These are phyloP conservation scores for Colletotrichum noveboracense DNA, from an alignment of 2,329 filamentous ascomycete genomes.

Conservation along the genomic window DNA sequence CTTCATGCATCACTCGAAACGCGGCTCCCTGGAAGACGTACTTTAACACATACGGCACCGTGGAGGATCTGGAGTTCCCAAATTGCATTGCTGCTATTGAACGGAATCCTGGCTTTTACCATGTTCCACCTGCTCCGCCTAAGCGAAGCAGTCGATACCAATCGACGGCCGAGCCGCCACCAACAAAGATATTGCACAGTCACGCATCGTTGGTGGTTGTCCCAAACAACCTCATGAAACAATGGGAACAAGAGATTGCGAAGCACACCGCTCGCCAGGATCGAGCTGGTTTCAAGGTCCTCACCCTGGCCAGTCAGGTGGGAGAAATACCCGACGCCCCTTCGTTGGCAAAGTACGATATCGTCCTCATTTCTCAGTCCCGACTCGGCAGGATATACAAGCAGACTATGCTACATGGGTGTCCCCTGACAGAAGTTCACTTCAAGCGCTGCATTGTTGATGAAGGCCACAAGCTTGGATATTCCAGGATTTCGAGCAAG, in stretches of 20 bases:
- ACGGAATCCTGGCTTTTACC: slow-evolving; percentile 64
- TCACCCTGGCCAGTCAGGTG: slow-evolving; percentile 61
- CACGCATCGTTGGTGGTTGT: slow-evolving; percentile 79
- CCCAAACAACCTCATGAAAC: slow-evolving; percentile 80
- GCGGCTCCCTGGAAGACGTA: slow-evolving; percentile 74
- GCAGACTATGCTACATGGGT: slow-evolving; percentile 44
- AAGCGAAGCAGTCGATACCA: slow-evolving; percentile 25
- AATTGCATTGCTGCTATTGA: slow-evolving; percentile 62
- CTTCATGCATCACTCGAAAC: slow-evolving; percentile 68
- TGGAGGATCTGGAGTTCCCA: slow-evolving; percentile 54
- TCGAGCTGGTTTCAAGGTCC: slow-evolving; percentile 60
- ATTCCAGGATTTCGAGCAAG: slow-evolving; percentile 58
- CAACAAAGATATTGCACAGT: slow-evolving; percentile 66
- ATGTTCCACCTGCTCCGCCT: slow-evolving; percentile 51
- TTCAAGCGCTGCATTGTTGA: slow-evolving; percentile 92
- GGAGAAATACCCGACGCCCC: slow-evolving; percentile 60
- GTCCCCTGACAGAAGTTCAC: slow-evolving; percentile 72
- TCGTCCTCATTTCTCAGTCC: slow-evolving; percentile 77
- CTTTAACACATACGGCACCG: slow-evolving; percentile 56
- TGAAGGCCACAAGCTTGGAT: slow-evolving; percentile 86
- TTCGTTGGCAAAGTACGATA: slow-evolving; percentile 70
- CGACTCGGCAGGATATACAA: slow-evolving; percentile 69
- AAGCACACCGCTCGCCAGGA: slow-evolving; percentile 65
- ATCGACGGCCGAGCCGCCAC: slow-evolving; percentile 40
- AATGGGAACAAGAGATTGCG: slow-evolving; percentile 82